Conservation (phyloP, 2,329 filamentous ascomycete genomes). For the Clarireedia sp. region DNA sequence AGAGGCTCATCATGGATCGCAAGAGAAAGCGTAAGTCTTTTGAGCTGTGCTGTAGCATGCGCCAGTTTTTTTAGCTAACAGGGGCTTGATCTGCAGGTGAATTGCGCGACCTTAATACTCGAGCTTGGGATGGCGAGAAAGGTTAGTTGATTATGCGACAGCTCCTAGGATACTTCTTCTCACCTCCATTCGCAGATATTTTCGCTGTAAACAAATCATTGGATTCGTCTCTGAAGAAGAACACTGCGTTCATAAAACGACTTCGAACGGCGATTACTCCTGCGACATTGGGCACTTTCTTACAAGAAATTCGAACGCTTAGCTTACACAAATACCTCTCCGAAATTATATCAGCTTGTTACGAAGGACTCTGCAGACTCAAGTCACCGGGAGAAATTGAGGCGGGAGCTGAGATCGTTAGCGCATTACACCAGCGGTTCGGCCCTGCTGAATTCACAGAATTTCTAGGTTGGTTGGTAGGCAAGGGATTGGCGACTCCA, state of each 20-base stretch:
- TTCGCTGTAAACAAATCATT: conserved; percentile 61
- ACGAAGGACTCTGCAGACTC: conserved; percentile 85
- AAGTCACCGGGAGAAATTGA: conserved; percentile 89
- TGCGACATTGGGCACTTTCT: conserved; percentile 71
- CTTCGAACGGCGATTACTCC: conserved; percentile 81
- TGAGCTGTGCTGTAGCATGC: background rate
- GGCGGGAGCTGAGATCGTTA: conserved; percentile 84
- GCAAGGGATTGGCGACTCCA: conserved; percentile 82
- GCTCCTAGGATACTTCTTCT: conserved; percentile 8
- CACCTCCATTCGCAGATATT: conserved; percentile 17
- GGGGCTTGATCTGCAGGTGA: conserved; percentile 53
- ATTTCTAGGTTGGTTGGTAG: conserved; percentile 85
- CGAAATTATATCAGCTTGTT: conserved; percentile 92
- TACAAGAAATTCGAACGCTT: conserved; percentile 81
- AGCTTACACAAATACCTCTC: conserved; percentile 95
- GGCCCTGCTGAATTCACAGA: conserved; percentile 84
- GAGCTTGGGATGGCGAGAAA: conserved; percentile 82
- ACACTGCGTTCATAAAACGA: conserved; percentile 95
- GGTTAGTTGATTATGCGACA: conserved; percentile 44
- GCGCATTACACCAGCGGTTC: conserved; percentile 92
- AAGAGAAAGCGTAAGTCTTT: conserved; percentile 49
- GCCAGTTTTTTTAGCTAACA: conserved; percentile 15
- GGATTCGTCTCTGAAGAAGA: conserved; percentile 95
- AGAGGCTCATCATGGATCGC: conserved; percentile 48
- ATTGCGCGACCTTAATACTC: conserved; percentile 78